Evolutionary conservation across 495 filamentous ascomycete species (phyloP).

Genomic region (Daldinia concentrica): DNA sequence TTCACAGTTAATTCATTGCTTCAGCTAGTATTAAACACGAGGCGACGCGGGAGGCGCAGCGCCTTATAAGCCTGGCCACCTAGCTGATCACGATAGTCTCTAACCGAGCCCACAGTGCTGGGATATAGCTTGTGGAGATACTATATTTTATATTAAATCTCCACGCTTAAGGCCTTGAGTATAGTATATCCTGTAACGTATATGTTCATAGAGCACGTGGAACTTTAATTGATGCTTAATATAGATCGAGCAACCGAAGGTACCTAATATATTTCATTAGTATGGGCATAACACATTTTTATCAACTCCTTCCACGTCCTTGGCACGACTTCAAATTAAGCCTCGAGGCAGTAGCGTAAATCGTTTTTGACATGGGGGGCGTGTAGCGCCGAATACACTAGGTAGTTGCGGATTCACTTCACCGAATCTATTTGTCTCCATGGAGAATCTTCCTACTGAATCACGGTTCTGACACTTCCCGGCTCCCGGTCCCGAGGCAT

Average conservation of each 20-base stretch:
- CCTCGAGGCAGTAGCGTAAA: neutral
- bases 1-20: neutral
- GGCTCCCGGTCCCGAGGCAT: neutral
- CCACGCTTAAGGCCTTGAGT: neutral
- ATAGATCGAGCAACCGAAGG: neutral
- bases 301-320: neutral
- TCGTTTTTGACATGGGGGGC: neutral
- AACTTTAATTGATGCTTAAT: neutral
- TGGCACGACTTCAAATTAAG: neutral
- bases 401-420: neutral
- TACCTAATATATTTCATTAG: neutral
- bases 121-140: slow-evolving; percentile 5
- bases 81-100: neutral
- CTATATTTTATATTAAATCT: slow-evolving; percentile 1
- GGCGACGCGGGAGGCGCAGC: slow-evolving; percentile 19
- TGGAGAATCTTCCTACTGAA: neutral
- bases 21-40: slow-evolving; percentile 17
- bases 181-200: neutral
- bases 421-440: neutral
- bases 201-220: neutral
- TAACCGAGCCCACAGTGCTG: neutral
- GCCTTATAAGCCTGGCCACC: slow-evolving; percentile 4
- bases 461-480: neutral
- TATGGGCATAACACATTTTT: neutral
- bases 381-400: neutral